Conservation (phyloP, 371 early-diverging fungal genomes). For the Actinomortierella ambigua region DNA sequence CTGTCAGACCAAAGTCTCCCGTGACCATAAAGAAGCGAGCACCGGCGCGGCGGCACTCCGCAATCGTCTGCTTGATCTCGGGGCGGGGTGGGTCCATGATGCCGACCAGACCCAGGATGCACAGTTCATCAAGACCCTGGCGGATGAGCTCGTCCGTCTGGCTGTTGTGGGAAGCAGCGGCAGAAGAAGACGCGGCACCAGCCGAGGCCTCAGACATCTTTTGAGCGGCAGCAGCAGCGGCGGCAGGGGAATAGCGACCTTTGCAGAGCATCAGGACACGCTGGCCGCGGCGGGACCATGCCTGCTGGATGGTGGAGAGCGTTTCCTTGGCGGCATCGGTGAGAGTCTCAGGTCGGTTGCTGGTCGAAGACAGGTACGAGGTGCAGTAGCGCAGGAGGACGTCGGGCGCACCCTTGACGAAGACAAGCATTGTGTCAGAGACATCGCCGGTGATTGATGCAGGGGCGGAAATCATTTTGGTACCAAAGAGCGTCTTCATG, state of each 20-base stretch:
- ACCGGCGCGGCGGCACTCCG: constrained; percentile 65
- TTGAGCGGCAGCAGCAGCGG: constrained; percentile 23
- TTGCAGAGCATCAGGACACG: constrained; percentile 69
- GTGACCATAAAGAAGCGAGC: constrained; percentile 81
- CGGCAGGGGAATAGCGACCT: constrained; percentile 40
- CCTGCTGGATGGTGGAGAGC: constrained; percentile 52
- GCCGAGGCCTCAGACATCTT: constrained; percentile 5
- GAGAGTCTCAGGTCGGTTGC: constrained; percentile 49
- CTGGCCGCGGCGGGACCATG: constrained; percentile 66
- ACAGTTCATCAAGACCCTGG: constrained; percentile 47
- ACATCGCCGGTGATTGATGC: constrained; percentile 10
- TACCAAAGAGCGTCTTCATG: constrained; percentile 41
- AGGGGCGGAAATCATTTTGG: constrained; percentile 12
- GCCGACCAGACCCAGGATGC: constrained; percentile 66
- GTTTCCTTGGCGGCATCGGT: constrained; percentile 45
- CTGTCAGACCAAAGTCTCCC: constrained; percentile 74
- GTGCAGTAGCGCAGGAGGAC: constrained; percentile 61
- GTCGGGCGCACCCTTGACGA: constrained; percentile 85
- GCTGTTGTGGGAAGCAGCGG: neutral
- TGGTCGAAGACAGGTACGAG: constrained; percentile 48
- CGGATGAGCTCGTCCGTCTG: constrained; percentile 33
- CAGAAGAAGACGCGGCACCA: neutral
- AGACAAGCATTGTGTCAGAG: constrained; percentile 37
- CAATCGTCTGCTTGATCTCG: constrained; percentile 65
- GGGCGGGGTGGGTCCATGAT: constrained; percentile 78